A percentile compares a stretch with the other conserved stretches of the same genome.
Evolutionary conservation across 768 basidiomycete genomes (phyloP).

Genomic region (Dacryopinax primogenitus): DNA sequence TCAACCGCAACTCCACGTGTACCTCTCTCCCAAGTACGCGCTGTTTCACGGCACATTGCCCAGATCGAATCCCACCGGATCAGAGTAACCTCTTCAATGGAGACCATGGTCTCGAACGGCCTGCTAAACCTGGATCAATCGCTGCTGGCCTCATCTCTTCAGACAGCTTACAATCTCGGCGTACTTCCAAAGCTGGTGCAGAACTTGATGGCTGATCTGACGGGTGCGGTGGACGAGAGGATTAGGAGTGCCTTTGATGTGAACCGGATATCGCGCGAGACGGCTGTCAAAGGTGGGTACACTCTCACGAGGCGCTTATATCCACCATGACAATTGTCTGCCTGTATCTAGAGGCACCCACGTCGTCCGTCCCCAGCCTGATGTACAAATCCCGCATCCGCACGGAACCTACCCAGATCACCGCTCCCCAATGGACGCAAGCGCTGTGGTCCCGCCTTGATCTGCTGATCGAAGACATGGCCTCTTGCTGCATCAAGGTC

Average conservation of each 20-base stretch:
- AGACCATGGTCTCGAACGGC: conserved; percentile 73
- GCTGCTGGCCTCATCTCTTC: conserved; percentile 79
- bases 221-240: conserved; percentile 67
- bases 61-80: conserved; percentile 59
- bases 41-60: conserved; percentile 54
- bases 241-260: conserved; percentile 79
- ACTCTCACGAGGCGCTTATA: too few species aligned
- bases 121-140: conserved; percentile 73
- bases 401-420: conserved; percentile 81
- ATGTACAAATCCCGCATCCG: conserved; percentile 74
- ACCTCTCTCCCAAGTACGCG: conserved; percentile 59
- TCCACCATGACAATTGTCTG: background rate
- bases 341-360: conserved; percentile 19
- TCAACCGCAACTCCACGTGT: conserved; percentile 24
- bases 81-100: conserved; percentile 75
- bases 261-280: conserved; percentile 72
- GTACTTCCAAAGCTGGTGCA: conserved; percentile 73
- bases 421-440: conserved; percentile 71
- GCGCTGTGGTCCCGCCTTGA: conserved; percentile 75
- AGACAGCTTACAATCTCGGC: conserved; percentile 88
- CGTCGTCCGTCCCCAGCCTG: conserved; percentile 28
- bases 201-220: conserved; percentile 63
- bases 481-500: conserved; percentile 85
- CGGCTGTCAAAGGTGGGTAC: conserved; percentile 55
- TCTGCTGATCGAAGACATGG: conserved; percentile 73